Percentiles rank a stretch among this genome's conserved stretches.
phyloP scores from a whole-genome alignment of 345 rosid genomes.

The Ceriops zippeliana region DNA sequence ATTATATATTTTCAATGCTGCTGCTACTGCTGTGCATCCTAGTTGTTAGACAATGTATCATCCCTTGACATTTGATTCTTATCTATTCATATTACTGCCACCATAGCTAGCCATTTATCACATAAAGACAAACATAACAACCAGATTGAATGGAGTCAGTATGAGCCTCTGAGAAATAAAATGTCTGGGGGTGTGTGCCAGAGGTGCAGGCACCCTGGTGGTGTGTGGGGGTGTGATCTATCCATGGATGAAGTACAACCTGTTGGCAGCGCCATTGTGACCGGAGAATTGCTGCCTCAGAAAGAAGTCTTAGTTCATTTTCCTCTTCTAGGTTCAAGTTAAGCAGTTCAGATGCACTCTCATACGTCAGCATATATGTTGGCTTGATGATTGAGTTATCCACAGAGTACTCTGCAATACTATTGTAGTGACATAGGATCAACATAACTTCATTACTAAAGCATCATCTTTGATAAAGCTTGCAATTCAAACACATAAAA shows the following conservation, averaged over 20 bases:
- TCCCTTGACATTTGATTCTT: too few relatives aligned
- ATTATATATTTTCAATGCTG: not conserved
- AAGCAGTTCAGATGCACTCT: conserved; percentile 92
- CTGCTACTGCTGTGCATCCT: not conserved
- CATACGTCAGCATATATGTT: conserved; percentile 95
- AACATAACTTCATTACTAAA: conserved; percentile 16
- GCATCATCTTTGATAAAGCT: conserved; percentile 1
- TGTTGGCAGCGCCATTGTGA: conserved; percentile 78
- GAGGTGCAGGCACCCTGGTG: too few relatives aligned
- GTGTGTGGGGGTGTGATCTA: too few relatives aligned
- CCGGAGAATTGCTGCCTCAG: conserved; percentile 75
- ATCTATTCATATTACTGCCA: too few relatives aligned
- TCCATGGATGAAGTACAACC: conserved; percentile 39
- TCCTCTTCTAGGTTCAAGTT: conserved; percentile 87
- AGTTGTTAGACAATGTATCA: too few relatives aligned
- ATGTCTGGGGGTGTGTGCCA: too few relatives aligned
- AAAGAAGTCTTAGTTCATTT: conserved; percentile 63
- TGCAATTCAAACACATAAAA: conserved; percentile 8
- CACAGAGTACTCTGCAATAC: conserved; percentile 86
- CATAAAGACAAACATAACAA: too few relatives aligned
- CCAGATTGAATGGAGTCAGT: too few relatives aligned
- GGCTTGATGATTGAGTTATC: conserved; percentile 76
- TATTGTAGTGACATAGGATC: conserved; percentile 27
- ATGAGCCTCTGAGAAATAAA: too few relatives aligned
- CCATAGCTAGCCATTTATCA: too few relatives aligned